A percentile compares a stretch with the other conserved stretches of the same genome.
Evolutionary conservation across 257 asterid species (phyloP).

Genomic region (Agastache rugosa): DNA sequence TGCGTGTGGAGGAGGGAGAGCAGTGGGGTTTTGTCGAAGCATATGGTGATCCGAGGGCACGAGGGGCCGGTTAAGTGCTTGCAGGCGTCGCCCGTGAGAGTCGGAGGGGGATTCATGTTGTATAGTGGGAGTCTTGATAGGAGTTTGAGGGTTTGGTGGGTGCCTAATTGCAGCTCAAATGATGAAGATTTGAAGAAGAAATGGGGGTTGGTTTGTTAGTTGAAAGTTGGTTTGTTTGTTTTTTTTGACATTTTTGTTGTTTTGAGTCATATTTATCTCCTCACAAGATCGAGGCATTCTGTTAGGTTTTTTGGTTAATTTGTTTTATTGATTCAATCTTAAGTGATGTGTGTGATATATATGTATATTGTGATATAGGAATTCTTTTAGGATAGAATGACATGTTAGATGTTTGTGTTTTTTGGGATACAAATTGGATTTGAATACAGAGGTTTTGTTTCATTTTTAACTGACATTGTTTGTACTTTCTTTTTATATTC

Average conservation of each 20-base stretch:
- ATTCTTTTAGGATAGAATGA: neutral
- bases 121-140: slow-evolving; percentile 86
- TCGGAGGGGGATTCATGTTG: slow-evolving; percentile 78
- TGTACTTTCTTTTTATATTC: neutral
- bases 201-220: neutral
- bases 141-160: slow-evolving; percentile 89
- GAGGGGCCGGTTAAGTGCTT: slow-evolving; percentile 82
- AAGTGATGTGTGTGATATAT: slow-evolving; percentile 9
- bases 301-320: neutral
- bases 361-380: neutral
- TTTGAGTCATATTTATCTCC: neutral
- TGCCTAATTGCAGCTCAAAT: slow-evolving; percentile 45
- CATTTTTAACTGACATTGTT: neutral
- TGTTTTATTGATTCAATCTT: neutral
- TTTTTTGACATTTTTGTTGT: neutral
- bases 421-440: slow-evolving; percentile 1
- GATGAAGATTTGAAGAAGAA: neutral
- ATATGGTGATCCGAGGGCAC: slow-evolving; percentile 69
- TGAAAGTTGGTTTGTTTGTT: neutral
- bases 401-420: neutral
- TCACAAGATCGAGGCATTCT: slow-evolving; percentile 10
- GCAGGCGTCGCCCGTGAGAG: slow-evolving; percentile 61
- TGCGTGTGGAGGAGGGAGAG: slow-evolving; percentile 65
- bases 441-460: slow-evolving; percentile 8
- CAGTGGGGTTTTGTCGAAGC: slow-evolving; percentile 51